Percentiles rank a stretch among this genome's conserved stretches.
These are phyloP conservation scores for Stevia rebaudiana DNA, from an alignment of 140 eudicot genomes.

Conservation along the genomic window DNA sequence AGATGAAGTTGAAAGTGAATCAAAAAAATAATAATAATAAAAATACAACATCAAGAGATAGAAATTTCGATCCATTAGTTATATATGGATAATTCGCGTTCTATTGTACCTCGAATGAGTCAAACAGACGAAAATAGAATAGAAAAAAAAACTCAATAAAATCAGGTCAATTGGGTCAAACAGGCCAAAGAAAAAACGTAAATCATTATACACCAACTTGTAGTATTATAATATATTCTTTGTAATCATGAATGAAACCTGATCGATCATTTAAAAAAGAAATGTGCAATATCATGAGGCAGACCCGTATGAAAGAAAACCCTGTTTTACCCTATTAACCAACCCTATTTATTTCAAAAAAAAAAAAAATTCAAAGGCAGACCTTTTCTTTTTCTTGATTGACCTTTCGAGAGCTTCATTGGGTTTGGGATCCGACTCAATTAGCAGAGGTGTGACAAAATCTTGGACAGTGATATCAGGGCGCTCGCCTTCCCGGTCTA, in stretches of 20 bases:
- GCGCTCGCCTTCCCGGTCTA: slow-evolving; percentile 72
- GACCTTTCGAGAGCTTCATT: slow-evolving; percentile 20
- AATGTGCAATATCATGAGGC: background rate
- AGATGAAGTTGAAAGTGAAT: background rate
- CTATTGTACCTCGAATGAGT: background rate
- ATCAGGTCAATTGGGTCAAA: background rate
- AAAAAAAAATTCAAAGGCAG: background rate
- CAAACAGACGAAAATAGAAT: background rate
- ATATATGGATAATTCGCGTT: background rate
- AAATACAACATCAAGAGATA: background rate
- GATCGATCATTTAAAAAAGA: background rate
- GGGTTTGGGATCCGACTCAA: slow-evolving; percentile 26
- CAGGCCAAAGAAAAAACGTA: background rate
- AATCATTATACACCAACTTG: background rate
- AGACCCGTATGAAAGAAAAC: background rate
- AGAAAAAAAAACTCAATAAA: background rate
- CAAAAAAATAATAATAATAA: background rate
- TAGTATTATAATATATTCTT: background rate
- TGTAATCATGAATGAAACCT: background rate
- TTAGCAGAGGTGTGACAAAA: slow-evolving; percentile 27
- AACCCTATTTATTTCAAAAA: background rate
- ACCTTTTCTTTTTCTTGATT: slow-evolving; percentile 42
- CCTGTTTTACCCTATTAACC: background rate
- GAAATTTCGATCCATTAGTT: background rate
- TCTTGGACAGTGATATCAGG: slow-evolving; percentile 67